These are phyloP conservation scores for Primulina eburnea DNA, from an alignment of 257 asterid genomes.

Conservation along the genomic window DNA sequence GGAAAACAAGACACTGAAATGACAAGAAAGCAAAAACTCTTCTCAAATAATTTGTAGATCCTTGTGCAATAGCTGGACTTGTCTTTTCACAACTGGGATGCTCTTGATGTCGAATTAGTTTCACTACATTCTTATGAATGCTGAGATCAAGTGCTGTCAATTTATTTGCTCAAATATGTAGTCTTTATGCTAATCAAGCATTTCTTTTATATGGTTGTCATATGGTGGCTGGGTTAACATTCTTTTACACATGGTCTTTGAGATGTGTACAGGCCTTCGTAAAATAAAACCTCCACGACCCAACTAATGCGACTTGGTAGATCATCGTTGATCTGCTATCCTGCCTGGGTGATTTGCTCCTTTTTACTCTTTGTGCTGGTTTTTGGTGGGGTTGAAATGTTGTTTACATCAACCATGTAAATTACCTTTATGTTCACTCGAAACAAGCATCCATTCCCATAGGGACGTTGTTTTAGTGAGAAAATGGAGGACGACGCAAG, in stretches of 20 bases:
- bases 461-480: neutral
- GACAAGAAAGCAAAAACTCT: neutral
- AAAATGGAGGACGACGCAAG: neutral
- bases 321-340: neutral
- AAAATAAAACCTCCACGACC: neutral
- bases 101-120: neutral
- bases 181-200: neutral
- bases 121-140: neutral
- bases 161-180: neutral
- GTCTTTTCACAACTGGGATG: neutral
- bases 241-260: too few species aligned
- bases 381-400: neutral
- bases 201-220: neutral
- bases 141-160: neutral
- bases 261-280: neutral
- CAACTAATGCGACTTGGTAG: neutral
- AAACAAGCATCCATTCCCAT: neutral
- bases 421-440: neutral
- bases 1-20: neutral
- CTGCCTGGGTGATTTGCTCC: neutral
- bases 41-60: neutral
- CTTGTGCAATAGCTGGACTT: neutral
- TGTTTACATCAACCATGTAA: neutral
- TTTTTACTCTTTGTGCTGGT: neutral
- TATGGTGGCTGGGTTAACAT: too few species aligned